Conservation (phyloP, 306 rosid species). For the Cucumis cinereus region DNA sequence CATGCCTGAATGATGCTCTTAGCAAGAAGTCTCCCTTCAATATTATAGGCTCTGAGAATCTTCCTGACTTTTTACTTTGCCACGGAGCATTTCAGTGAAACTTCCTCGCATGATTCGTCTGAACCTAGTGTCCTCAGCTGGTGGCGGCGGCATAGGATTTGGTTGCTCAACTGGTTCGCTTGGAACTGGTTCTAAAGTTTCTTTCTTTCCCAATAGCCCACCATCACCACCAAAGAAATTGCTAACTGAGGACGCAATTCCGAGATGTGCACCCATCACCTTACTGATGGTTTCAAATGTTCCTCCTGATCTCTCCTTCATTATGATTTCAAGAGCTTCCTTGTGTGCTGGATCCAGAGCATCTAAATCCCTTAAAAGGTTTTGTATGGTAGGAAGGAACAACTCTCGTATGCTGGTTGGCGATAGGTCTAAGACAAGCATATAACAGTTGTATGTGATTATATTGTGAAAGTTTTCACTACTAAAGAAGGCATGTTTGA, state of each 20-base stretch:
- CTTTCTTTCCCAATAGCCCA: constrained; percentile 82
- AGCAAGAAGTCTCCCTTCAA: not conserved
- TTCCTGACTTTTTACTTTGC: constrained; percentile 56
- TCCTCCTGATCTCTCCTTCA: constrained; percentile 96
- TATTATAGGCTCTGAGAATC: constrained; percentile 38
- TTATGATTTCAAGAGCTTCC: constrained; percentile 92
- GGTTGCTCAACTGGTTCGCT: constrained; percentile 42
- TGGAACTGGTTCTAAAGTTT: constrained; percentile 22
- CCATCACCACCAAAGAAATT: constrained; percentile 84
- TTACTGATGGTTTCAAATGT: constrained; percentile 72
- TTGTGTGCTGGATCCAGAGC: constrained; percentile 96
- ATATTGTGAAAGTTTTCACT: constrained; percentile 7
- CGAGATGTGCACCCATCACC: constrained; percentile 92
- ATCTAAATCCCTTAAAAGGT: constrained; percentile 59
- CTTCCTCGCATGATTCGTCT: constrained; percentile 85
- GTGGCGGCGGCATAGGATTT: constrained; percentile 10
- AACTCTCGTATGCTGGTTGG: constrained; percentile 55
- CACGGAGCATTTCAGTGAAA: constrained; percentile 83
- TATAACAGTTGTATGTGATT: constrained; percentile 3
- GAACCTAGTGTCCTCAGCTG: constrained; percentile 75
- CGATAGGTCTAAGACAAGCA: constrained; percentile 51
- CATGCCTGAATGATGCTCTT: not conserved
- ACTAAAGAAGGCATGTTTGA: not conserved
- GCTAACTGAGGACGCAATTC: constrained; percentile 69
- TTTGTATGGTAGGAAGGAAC: constrained; percentile 79